phyloP scores from a whole-genome alignment of 1,284 basidiomycete species.

The Xanthoconium separans region DNA sequence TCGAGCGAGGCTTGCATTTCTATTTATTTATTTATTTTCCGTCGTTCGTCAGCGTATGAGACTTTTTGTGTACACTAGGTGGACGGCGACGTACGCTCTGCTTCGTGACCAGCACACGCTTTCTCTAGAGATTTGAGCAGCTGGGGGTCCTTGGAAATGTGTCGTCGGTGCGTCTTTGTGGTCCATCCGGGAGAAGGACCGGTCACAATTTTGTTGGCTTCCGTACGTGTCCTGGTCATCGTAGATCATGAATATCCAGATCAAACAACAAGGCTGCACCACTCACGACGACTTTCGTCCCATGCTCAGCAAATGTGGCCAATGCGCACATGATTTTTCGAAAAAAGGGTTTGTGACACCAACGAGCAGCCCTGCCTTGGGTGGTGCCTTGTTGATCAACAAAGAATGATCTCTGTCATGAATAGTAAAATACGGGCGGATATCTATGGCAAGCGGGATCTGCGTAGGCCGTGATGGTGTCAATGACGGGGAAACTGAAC shows the following conservation, averaged over 20 bases:
- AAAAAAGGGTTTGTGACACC: constrained; percentile 97
- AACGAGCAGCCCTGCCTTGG: constrained; percentile 80
- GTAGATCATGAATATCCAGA: too few species aligned
- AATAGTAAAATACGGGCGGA: constrained; percentile 94
- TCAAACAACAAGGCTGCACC: not conserved
- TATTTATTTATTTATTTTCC: constrained; percentile 25
- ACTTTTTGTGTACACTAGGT: not conserved
- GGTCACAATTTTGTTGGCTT: constrained; percentile 32
- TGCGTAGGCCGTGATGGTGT: constrained; percentile 27
- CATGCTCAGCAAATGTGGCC: constrained; percentile 85
- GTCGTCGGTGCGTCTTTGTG: constrained; percentile 77
- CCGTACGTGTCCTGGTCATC: constrained; percentile 11
- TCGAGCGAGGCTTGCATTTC: constrained; percentile 64
- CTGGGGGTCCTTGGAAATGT: constrained; percentile 80
- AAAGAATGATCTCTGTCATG: constrained; percentile 84
- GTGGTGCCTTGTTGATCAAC: constrained; percentile 81
- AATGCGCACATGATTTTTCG: constrained; percentile 83
- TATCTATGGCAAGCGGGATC: constrained; percentile 85
- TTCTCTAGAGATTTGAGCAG: constrained; percentile 69
- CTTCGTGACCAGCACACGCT: constrained; percentile 49
- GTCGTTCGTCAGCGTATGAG: not conserved
- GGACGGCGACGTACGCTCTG: constrained; percentile 47
- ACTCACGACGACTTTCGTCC: constrained; percentile 48
- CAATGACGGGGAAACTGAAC: not conserved
- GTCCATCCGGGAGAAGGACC: constrained; percentile 72